A percentile compares a stretch with the other conserved stretches of the same genome.
phyloP scores from a whole-genome alignment of 345 rosid genomes.

The Eucalyptus urophylla region DNA sequence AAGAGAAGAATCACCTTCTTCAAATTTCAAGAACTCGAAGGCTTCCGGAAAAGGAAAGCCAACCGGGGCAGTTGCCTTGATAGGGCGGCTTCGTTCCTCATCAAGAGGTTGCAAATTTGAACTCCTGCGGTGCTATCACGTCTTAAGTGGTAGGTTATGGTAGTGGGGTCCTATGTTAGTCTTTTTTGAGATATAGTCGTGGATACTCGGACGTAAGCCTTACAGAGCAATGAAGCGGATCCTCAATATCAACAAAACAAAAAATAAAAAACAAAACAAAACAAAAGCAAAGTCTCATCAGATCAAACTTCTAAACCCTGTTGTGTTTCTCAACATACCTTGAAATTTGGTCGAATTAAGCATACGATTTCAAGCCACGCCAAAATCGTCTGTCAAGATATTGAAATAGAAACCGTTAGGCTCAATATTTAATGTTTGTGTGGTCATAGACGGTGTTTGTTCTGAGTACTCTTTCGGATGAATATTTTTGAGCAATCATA shows the following conservation, averaged over 20 bases:
- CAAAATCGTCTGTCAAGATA: neutral
- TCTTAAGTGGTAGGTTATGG: accelerated
- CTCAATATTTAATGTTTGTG: neutral
- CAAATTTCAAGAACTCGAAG: neutral
- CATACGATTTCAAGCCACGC: neutral
- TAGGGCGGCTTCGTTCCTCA: too few relatives aligned
- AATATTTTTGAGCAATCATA: neutral
- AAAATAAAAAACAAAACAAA: too few relatives aligned
- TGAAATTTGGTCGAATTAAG: neutral
- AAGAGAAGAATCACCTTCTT: neutral
- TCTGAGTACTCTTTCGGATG: neutral
- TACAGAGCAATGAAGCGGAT: too few relatives aligned
- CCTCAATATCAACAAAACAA: too few relatives aligned
- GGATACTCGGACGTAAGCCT: too few relatives aligned
- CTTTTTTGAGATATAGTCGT: too few relatives aligned
- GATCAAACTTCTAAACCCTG: neutral
- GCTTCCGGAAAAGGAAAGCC: neutral
- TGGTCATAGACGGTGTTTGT: neutral
- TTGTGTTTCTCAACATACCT: neutral
- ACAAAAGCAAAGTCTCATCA: neutral
- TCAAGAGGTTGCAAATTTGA: too few relatives aligned
- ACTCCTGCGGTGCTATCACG: accelerated
- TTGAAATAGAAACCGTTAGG: neutral
- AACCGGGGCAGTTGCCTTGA: accelerated
- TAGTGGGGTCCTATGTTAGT: accelerated